A percentile compares a stretch with the other conserved stretches of the same genome.
phyloP scores from a whole-genome alignment of 2,329 filamentous ascomycete species.

The Verruconis gallopava region DNA sequence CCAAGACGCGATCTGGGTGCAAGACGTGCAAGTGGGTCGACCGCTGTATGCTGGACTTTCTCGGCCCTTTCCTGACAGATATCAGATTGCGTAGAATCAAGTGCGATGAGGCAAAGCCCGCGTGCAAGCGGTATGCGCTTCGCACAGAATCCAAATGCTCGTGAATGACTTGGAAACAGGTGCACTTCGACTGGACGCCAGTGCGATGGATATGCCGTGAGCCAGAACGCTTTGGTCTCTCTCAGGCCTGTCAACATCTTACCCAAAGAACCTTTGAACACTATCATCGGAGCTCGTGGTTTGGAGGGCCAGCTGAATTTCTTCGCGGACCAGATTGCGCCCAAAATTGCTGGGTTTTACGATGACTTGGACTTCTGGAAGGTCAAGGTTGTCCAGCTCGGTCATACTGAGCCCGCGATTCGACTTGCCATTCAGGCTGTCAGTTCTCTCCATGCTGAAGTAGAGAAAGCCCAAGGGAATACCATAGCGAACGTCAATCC shows the following conservation, averaged over 20 bases:
- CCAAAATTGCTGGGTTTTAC: constrained; percentile 4
- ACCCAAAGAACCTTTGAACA: background rate
- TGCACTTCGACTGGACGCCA: constrained; percentile 7
- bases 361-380: constrained; percentile 6
- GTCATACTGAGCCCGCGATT: constrained; percentile 6
- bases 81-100: constrained; percentile 5
- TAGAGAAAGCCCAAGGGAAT: background rate
- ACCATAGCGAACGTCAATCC: background rate
- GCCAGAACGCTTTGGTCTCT: background rate
- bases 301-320: background rate
- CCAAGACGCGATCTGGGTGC: constrained; percentile 6
- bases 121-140: constrained; percentile 3
- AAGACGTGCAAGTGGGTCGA: constrained; percentile 3
- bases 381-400: constrained; percentile 5
- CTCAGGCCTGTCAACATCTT: background rate
- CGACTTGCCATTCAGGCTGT: constrained; percentile 4
- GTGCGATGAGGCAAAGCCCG: constrained; percentile 7
- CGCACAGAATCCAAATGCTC: too few species aligned
- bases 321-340: constrained; percentile 2
- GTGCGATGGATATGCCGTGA: constrained; percentile 5
- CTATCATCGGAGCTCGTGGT: background rate
- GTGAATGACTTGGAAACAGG: too few species aligned
- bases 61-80: background rate
- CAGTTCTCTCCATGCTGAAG: constrained; percentile 3
- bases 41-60: background rate